Base-by-base conservation (phyloP, 2,329 filamentous ascomycete species). In the Fusarium palustre region DNA sequence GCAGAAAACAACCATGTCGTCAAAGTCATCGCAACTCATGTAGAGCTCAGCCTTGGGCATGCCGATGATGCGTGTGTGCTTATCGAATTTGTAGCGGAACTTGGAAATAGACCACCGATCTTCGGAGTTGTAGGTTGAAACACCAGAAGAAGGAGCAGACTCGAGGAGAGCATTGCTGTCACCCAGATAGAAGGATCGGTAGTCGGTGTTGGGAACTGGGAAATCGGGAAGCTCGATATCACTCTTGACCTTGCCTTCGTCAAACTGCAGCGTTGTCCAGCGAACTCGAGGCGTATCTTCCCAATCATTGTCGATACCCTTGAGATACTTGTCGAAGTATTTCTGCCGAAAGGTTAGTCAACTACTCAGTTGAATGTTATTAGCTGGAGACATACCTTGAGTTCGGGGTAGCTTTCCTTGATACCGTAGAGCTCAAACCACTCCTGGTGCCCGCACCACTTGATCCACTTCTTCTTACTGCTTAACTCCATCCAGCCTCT, bases 251-350 rank as follows among this genome's bases (percentile, higher is more conserved):
- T 66, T 61, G 16, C 66, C 66, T 20, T 71, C 36, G 6, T 72
- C 67, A 36, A 72, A 72, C n/a, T 72, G 55, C 2, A 72, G 60
- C 2, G 69, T 65, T 6, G 70, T 42, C 70, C 69, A 72, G 1
- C 70, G 60, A 6, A 72, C 67, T 25, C 59, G 55, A 4, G 70
- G 69, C 1, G 70, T 72, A 12, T 70, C 46, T n/a, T 72, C 69
- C 69, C 69, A 70, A 22, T 70, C 64, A 28, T 72, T 72, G 7
- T 70, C 57, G 1, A 66, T 47, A 1, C 57, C 66, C 24, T 70
- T 72, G 2, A 72, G 67, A 3, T 72, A 72, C 24, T 65, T 68
- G 30, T 72, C 70, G 30, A 72, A 72, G 53, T 60, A 72, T 54
- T 62, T 64, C 60, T 64, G 22, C 11, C 11, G 6, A 0, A 1